Evolutionary conservation across 2,329 filamentous ascomycete species (phyloP).

Genomic region (Ophiostoma sp.): DNA sequence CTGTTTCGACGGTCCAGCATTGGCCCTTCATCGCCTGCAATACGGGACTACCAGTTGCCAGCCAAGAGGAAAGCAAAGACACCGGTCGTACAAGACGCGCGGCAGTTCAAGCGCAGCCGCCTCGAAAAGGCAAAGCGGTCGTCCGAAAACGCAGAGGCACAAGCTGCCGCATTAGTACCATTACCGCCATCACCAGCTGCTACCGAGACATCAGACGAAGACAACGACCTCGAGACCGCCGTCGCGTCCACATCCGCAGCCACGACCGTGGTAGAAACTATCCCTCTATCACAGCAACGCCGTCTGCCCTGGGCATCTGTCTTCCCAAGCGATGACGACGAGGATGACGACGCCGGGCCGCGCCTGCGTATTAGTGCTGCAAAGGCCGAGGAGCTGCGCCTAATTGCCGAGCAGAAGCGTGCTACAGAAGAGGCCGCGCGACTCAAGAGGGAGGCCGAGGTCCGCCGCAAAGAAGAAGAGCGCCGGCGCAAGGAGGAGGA

Average conservation of each 20-base stretch:
- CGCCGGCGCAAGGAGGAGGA: constrained; percentile 27
- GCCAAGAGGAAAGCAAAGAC: constrained; percentile 23
- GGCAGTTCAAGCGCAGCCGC: constrained; percentile 22
- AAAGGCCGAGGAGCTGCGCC: constrained; percentile 30
- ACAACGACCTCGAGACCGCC: not conserved
- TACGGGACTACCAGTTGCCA: constrained; percentile 16
- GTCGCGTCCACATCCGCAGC: not conserved
- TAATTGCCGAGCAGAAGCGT: constrained; percentile 23
- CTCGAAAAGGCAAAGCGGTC: constrained; percentile 14
- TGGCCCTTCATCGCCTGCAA: not conserved
- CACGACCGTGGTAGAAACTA: not conserved
- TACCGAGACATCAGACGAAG: constrained; percentile 24
- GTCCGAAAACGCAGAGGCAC: constrained; percentile 13
- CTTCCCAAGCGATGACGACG: constrained; percentile 19
- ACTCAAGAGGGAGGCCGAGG: constrained; percentile 27
- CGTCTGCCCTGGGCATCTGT: constrained; percentile 19
- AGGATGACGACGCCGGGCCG: constrained; percentile 4
- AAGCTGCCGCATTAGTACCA: constrained; percentile 18
- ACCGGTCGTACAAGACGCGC: not conserved
- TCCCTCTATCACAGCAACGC: not conserved
- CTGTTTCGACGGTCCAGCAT: not conserved
- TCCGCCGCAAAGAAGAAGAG: constrained; percentile 27
- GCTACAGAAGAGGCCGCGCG: constrained; percentile 27
- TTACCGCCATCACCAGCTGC: constrained; percentile 25
- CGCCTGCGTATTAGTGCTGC: constrained; percentile 27